Base-by-base conservation (phyloP, 257 asterid species). In the Salvia splendens region DNA sequence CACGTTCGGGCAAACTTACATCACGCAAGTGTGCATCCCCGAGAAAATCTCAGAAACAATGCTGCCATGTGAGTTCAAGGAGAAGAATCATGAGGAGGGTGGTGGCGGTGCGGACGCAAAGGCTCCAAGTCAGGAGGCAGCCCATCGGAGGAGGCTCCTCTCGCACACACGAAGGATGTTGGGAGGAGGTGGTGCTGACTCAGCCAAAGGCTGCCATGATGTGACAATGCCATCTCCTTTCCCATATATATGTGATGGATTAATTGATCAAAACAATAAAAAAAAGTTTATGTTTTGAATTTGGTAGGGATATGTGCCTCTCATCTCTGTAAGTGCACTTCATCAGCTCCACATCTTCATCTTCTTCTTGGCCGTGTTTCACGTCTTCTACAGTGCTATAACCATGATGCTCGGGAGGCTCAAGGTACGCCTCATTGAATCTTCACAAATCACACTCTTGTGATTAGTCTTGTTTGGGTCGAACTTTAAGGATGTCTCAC, bases 1-100 rank as follows among this genome's bases (percentile, higher is more conserved):
- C 56, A 90, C 97, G 46, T 93, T 93, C 50, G 89, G 97, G 11
- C 99, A 93, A 76, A 88, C 75, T 81, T 88, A 85, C 95, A 93
- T 93, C 17, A 75, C 86, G 6, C 64, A 47, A 67, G 70, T 93
- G 16, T 93, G 99, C 80, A 86, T 93, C 62, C 85, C 95, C 28
- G 75, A 72, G 11, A 28, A 62, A 15, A 17, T 77, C 5, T 89
- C 86, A 48, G 43, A 78, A 68, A 90, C 96, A 5, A 88, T 93
- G 94, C 75, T 89, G 77, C 97, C 99, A 0, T 93, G 99, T 50
- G 56, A 64, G 0, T 76, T 82, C 9, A 45, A 61, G 3, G 6
- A 12, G 1, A 24, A 24, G 30, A n/a, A 15, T 4, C 4, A 7
- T 2, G 36, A 60, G 9, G 66, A 17, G 20, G 20, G 5, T 24